A percentile compares a stretch with the other conserved stretches of the same genome.
These are phyloP conservation scores for Medicago lupulina DNA, from an alignment of 306 rosid genomes.

Conservation along the genomic window DNA sequence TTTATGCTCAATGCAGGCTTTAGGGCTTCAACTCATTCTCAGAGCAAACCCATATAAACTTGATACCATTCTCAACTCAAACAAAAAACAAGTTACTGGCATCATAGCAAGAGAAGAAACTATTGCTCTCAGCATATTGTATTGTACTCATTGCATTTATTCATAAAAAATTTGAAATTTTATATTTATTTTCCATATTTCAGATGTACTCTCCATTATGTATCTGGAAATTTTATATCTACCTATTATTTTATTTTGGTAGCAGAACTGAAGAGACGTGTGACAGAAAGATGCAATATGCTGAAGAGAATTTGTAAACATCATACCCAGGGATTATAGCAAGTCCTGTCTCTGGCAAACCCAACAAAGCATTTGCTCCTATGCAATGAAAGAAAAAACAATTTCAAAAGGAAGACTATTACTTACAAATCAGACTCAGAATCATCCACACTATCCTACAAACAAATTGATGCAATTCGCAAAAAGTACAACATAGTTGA, in stretches of 20 bases:
- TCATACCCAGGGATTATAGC: conserved; percentile 97
- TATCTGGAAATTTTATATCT: conserved; percentile 19
- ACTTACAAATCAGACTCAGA: conserved; percentile 30
- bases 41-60: too few species aligned
- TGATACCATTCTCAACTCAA: too few species aligned
- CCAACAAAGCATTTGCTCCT: conserved; percentile 81
- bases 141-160: too few species aligned
- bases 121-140: too few species aligned
- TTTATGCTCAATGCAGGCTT: too few species aligned
- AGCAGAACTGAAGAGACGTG: not conserved
- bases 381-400: conserved; percentile 40
- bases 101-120: too few species aligned
- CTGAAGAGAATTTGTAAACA: conserved; percentile 33
- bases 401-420: conserved; percentile 32
- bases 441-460: conserved; percentile 32
- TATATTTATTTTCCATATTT: too few species aligned
- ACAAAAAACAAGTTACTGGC: too few species aligned
- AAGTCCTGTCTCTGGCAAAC: conserved; percentile 96
- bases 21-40: too few species aligned
- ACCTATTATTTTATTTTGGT: conserved; percentile 11
- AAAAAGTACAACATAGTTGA: conserved; percentile 26
- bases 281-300: not conserved
- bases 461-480: conserved; percentile 18
- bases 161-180: too few species aligned
- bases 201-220: too few species aligned